Conservation (phyloP, 2,329 filamentous ascomycete species). For the Clathrospora elynae region DNA sequence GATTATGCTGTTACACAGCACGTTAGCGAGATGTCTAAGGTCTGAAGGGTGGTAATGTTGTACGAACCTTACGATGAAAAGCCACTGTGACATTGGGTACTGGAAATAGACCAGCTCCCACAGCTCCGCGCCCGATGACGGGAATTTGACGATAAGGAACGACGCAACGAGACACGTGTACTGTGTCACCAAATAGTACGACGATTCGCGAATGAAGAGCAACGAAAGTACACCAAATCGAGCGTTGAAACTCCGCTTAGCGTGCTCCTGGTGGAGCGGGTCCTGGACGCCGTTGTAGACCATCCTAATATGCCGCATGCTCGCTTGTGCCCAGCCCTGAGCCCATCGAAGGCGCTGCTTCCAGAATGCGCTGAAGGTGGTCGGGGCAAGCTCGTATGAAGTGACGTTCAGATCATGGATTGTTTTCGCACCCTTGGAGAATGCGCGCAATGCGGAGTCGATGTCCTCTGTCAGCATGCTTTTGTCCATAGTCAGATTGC, state of each 20-base stretch:
- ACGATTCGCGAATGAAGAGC: constrained; percentile 53
- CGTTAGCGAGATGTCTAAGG: constrained; percentile 18
- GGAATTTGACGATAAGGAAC: constrained; percentile 54
- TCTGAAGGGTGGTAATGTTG: constrained; percentile 8
- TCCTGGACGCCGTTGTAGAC: constrained; percentile 50
- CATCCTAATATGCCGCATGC: constrained; percentile 50
- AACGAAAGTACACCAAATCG: constrained; percentile 55
- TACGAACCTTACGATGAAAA: constrained; percentile 53
- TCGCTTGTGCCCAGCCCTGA: constrained; percentile 58
- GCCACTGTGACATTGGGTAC: constrained; percentile 56
- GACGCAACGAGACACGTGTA: constrained; percentile 55
- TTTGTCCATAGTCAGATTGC: constrained; percentile 57
- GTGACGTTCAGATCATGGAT: constrained; percentile 57
- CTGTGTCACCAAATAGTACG: constrained; percentile 57
- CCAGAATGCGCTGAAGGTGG: constrained; percentile 53
- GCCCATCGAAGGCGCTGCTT: constrained; percentile 59
- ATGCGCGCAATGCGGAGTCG: constrained; percentile 55
- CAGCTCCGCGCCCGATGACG: constrained; percentile 45
- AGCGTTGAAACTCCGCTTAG: constrained; percentile 43
- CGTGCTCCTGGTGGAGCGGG: constrained; percentile 30
- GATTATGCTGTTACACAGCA: constrained; percentile 41
- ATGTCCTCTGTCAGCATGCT: constrained; percentile 59
- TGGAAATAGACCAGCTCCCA: constrained; percentile 55
- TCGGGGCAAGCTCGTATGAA: constrained; percentile 57
- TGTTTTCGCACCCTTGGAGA: constrained; percentile 51